Base-by-base conservation (phyloP, 208 protist genomes). In the Trypanosoma vivax region DNA sequence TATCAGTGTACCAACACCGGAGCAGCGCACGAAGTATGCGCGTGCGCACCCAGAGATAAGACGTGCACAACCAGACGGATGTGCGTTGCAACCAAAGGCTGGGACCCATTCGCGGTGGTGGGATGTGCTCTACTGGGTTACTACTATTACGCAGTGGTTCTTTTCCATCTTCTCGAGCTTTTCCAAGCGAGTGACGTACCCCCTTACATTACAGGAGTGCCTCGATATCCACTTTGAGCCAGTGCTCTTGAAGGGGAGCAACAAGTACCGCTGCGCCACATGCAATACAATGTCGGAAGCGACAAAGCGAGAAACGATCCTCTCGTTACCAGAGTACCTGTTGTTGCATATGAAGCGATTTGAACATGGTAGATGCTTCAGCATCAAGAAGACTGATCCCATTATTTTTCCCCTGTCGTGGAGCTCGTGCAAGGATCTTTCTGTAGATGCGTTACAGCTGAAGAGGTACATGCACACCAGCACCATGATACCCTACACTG, bases 311-410 rank as follows among this genome's bases (percentile, higher is more conserved):
- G 73, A 83, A 41, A 65, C 62, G 9, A 66, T 96, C 18, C 70
- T 92, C 2, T 50, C 55, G 0, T 55, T 91, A 28, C 89, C 89
- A 14, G 86, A 96, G 62, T 87, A 83, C 43, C 69, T 96, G 1
- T 30, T 94, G 3, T 18, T 93, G 14, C 81, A 94, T 39, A 86
- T 96, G 79, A 96, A 96, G 64, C 79, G 89, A 29, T 94, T 90
- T 64, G 63, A 84, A 11, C 59, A 71, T 1, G 83, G 83, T 5
- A 35, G 52, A 5, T 88, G 70, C 62, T 91, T 90, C 35, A 70
- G 79, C 51, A 72, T 55, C 39, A 96, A 96, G 29, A 96, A 92
- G 38, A 76, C 54, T 0, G 82, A 94, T 54, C 43, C 70, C 2
- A 83, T 96, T 5, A 63, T 78, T 38, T 96, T 94, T 39, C 89